Evolutionary conservation across 805 yeast species (phyloP), one percentile per base, ranked within the genome.

Genomic region (Metschnikowia peoriensis): DNA sequence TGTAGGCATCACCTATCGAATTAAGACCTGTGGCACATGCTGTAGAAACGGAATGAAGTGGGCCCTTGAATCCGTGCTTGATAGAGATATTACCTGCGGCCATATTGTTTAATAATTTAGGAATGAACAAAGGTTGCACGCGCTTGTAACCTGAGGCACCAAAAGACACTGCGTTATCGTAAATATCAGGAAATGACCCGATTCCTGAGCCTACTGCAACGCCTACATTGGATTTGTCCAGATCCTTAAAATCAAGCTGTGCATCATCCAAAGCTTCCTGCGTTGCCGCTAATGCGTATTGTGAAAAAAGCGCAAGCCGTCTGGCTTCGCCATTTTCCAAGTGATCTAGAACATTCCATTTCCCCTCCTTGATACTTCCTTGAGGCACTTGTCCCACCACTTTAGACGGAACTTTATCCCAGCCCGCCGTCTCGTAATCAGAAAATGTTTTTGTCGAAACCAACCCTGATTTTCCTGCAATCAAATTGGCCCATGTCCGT

Each of bases 11-110:
- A 4, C 98, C 98, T 45, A 94, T 85, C 0, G 97, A 81, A 64
- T 94, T 96, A 29, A 87, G 81, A 0, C 99, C 99, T 0, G 99
- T 91, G 4, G 99, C 96, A 73, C 99, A 94, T 0, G 99, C 99
- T 0, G 98, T 91, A 1, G 96, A 81, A 0, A 84, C 94, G 0
- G 96, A 75, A 64, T 92, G 97, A 41, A 88, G 82, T 1, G 97
- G 96, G 0, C 99, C 99, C 60, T 80, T 74, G 39, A 91, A 72
- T 1, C 88, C 87, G 61, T 84, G 82, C 57, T 82, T 78, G 51
- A 94, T 92, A 7, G 97, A 86, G 7, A 94, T 82, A 54, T 90
- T 84, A 2, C 98, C 97, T 0, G 92, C 90, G 0, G 97, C 97
- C 98, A 94, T 94, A 66, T 94, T 94, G 38, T 88, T 81, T 39